Percentiles rank a stretch among this genome's conserved stretches.
Evolutionary conservation across 495 filamentous ascomycete species (phyloP).

Genomic region (Aspergillus ostianus): DNA sequence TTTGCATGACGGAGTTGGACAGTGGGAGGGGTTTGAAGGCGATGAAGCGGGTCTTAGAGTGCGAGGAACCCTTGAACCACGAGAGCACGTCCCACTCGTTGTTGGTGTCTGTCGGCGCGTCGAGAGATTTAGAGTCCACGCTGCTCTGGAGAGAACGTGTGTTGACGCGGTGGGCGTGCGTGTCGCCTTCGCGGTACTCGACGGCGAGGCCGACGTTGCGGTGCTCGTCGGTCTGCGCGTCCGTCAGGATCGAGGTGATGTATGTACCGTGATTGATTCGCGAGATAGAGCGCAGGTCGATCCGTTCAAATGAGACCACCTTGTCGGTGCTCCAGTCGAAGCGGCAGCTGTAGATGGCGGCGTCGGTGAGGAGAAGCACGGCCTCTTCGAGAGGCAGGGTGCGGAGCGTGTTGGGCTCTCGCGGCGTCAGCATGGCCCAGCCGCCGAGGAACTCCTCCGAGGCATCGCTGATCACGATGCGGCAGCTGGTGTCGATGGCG

Average conservation of each 20-base stretch:
- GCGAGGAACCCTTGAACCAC: conserved; percentile 40
- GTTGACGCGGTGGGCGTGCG: conserved; percentile 72
- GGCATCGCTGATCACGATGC: conserved; percentile 80
- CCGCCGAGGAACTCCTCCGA: conserved; percentile 80
- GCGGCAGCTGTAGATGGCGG: conserved; percentile 78
- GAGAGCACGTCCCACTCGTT: conserved; percentile 40
- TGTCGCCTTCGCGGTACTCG: conserved; percentile 64
- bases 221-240: conserved; percentile 67
- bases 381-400: conserved; percentile 77
- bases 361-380: conserved; percentile 80
- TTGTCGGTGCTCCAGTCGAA: conserved; percentile 95
- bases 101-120: conserved; percentile 20
- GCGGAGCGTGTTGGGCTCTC: conserved; percentile 60
- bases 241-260: conserved; percentile 79
- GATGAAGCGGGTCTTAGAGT: conserved; percentile 41
- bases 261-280: conserved; percentile 78
- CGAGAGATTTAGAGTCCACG: conserved; percentile 29
- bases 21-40: conserved; percentile 54
- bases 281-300: conserved; percentile 68
- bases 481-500: conserved; percentile 81
- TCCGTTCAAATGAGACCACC: conserved; percentile 83
- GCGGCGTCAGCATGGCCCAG: conserved; percentile 75
- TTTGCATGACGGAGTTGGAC: conserved; percentile 43
- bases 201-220: conserved; percentile 82
- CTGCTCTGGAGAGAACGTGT: conserved; percentile 73